Conservation (phyloP, 1,139 yeast species). For the Hansenula anomala region DNA sequence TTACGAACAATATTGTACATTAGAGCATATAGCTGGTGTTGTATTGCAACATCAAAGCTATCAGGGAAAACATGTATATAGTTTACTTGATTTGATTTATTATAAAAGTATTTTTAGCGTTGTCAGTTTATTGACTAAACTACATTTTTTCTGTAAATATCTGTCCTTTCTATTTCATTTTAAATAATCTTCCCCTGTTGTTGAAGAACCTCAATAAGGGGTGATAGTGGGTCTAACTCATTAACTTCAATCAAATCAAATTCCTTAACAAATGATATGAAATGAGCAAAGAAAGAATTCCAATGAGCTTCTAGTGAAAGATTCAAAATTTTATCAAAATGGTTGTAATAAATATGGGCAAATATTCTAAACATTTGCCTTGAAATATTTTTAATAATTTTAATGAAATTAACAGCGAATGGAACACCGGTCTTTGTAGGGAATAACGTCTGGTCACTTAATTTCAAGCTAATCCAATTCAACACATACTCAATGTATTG, state of each 20-base stretch:
- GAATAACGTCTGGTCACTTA: slow-evolving; percentile 83
- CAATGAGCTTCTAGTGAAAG: slow-evolving; percentile 93
- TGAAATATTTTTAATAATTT: slow-evolving; percentile 80
- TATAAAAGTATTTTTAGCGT: not conserved
- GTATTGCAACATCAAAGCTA: not conserved
- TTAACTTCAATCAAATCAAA: slow-evolving; percentile 72
- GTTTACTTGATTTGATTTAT: not conserved
- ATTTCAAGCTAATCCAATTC: slow-evolving; percentile 83
- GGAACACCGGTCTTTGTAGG: slow-evolving; percentile 95
- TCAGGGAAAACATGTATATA: not conserved
- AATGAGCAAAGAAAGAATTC: slow-evolving; percentile 98
- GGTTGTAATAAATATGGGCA: slow-evolving; percentile 93
- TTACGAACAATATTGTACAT: not conserved
- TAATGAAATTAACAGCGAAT: slow-evolving; percentile 80
- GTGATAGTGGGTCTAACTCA: slow-evolving; percentile 75
- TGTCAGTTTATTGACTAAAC: no score
- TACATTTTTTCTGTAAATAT: no score
- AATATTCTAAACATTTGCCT: slow-evolving; percentile 95
- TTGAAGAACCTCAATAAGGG: slow-evolving; percentile 76
- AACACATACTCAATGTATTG: slow-evolving; percentile 90
- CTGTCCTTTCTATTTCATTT: not conserved
- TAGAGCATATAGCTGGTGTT: not conserved
- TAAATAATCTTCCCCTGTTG: slow-evolving; percentile 72
- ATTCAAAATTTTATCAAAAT: slow-evolving; percentile 88
- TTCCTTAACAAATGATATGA: slow-evolving; percentile 79